A percentile compares a stretch with the other conserved stretches of the same genome.
Conservation (phyloP, 2,329 filamentous ascomycete genomes). For the Neurospora crassa region DNA sequence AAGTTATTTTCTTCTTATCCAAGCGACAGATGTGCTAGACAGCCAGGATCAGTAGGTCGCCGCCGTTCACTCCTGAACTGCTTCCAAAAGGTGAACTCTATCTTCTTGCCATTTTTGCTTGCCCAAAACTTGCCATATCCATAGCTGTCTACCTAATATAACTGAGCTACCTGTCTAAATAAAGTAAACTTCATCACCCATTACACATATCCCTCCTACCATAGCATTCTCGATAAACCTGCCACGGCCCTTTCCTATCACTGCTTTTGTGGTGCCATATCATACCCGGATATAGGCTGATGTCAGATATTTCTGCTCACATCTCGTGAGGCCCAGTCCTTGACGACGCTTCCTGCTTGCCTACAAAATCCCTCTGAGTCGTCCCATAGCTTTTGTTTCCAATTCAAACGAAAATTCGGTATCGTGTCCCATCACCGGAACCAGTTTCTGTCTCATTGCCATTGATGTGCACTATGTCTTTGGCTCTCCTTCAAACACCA, state of each 20-base stretch:
- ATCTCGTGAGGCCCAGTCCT: neutral
- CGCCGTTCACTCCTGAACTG: neutral
- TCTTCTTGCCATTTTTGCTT: neutral
- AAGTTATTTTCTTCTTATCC: neutral
- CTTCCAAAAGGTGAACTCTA: neutral
- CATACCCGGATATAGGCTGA: neutral
- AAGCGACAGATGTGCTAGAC: neutral
- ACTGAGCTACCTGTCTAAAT: neutral
- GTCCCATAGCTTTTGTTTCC: neutral
- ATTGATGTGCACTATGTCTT: neutral
- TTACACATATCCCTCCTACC: neutral
- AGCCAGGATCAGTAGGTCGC: neutral
- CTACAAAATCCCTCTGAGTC: neutral
- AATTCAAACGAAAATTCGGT: neutral
- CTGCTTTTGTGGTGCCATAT: neutral
- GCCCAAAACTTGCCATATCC: neutral
- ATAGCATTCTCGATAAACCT: neutral
- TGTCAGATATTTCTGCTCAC: neutral
- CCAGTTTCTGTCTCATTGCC: neutral
- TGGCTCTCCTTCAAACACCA: neutral
- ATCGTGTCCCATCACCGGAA: neutral
- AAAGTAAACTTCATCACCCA: neutral
- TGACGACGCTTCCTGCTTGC: neutral
- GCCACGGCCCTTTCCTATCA: neutral
- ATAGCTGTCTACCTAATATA: neutral